Base-by-base conservation (phyloP, 2,329 filamentous ascomycete genomes). In the Aspergillus persii region DNA sequence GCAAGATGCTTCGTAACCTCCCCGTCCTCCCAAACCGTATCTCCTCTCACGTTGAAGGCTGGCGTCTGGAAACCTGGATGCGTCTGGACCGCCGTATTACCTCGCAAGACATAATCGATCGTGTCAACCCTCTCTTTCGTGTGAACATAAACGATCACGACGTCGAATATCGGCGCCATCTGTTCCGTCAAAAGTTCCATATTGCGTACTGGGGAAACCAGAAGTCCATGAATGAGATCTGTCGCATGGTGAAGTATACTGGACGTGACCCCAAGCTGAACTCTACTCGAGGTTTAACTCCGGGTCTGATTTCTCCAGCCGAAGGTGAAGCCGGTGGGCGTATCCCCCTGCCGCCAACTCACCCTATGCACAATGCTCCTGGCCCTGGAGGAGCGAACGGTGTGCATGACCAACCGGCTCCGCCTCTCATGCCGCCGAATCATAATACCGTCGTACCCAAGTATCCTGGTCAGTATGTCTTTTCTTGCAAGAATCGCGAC, bases 51-150 rank as follows among this genome's bases (percentile, higher is more conserved):
- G 65, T 65, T 1, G 65, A 67, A 50, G 67, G 62, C 9, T 71
- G 65, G 65, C 58, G 69, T 7, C 56, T 69, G 23, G 69, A 70
- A 56, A 63, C 68, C 30, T 71, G 68, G 69, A 50, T 61, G 36
- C 67, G 67, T 30, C 39, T 65, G 7, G 69, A 71, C 50, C 60
- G 64, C 23, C 63, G 67, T 15, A 67, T 70, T 49, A 61, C 56
- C 3, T 39, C 51, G 4, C 8, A 60, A 11, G 69, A 71, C 27
- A 69, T 71, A 41, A 58, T 69, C 9, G 65, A 66, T 50, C 63
- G 69, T 3, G 58, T 69, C 29, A 61, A 65, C 46, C 65, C 63
- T 4, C 46, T 49, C 8, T 61, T 61, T 47, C 51, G 54, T 15
- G 4, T 1, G 3, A 29, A 27, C 11, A 49, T 65, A 1, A 54